phyloP scores from a whole-genome alignment of 108 stramenopile genomes.

The Fragilaria radians region DNA sequence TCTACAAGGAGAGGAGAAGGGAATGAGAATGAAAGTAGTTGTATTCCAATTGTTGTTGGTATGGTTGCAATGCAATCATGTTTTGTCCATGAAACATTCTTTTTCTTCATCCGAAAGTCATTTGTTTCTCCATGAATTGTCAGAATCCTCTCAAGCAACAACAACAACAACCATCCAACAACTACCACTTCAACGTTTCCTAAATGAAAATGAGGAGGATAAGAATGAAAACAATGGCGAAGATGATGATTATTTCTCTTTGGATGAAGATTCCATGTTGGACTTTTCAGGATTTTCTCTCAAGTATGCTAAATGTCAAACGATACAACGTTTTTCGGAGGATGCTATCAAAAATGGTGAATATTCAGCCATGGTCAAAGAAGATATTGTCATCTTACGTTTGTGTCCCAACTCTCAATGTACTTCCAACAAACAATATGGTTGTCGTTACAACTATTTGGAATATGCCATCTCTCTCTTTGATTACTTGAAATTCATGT shows the following conservation, averaged over 20 bases:
- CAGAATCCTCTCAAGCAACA: too few relatives aligned
- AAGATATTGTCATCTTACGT: conserved; percentile 56
- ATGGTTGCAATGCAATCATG: too few relatives aligned
- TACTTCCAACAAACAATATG: conserved; percentile 23
- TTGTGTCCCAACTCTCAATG: conserved; percentile 43
- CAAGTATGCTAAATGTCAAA: conserved; percentile 56
- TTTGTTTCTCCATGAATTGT: too few relatives aligned
- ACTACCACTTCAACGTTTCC: too few relatives aligned
- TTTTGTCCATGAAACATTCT: too few relatives aligned
- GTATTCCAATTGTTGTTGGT: too few relatives aligned
- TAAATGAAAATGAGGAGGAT: neutral
- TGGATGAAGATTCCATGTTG: conserved; percentile 17
- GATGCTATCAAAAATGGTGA: conserved; percentile 49
- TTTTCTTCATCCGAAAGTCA: too few relatives aligned
- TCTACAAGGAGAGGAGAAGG: too few relatives aligned
- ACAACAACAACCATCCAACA: too few relatives aligned
- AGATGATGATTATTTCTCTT: conserved; percentile 25
- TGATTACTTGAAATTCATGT: conserved; percentile 54
- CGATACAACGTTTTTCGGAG: conserved; percentile 50
- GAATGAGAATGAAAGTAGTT: too few relatives aligned
- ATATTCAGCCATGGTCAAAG: conserved; percentile 43
- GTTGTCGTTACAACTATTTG: conserved; percentile 42
- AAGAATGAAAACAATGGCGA: conserved; percentile 1
- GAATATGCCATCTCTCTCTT: conserved; percentile 46
- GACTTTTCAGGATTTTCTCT: conserved; percentile 44